Evolutionary conservation across 1,284 basidiomycete genomes (phyloP), one percentile per base, ranked within the genome.

Genomic region (Neolentinus lepideus): DNA sequence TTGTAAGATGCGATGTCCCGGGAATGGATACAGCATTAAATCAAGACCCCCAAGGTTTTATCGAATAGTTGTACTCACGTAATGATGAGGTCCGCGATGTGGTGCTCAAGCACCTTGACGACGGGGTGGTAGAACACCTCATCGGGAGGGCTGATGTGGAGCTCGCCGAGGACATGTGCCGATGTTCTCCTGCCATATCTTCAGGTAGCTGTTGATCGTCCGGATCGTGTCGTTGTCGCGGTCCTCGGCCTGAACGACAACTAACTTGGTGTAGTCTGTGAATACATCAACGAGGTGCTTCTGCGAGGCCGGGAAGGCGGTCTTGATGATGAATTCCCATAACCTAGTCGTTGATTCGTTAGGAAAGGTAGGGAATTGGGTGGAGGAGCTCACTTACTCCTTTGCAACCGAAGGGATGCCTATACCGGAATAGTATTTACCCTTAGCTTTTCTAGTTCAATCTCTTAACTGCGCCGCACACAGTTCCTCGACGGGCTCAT

Each of bases 1-100:
- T 75, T 74, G 61, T 74, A 76, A 4, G 72, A 77, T 31, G 63
- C 67, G 9, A 77, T 65, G 54, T 77, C 73, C 72, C 76, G 58
- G 16, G 48, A 31, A 31, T 29, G 27, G n/a, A 25, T 24, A 50
- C 19, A 21, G 26, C 19, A 54, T 55, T 57, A 51, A 53, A 21
- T 19, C 9, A 24, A 33, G 10, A 51, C 14, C 31, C n/a, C n/a
- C n/a, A n/a, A n/a, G n/a, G n/a, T n/a, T n/a, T n/a, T n/a, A n/a
- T 47, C 26, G 4, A 12, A 9, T 50, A 33, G n/a, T 26, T n/a
- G 38, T 11, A 66, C 66, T 61, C 51, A 72, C 76, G 60, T 78
- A 8, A 73, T 69, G 24, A 75, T 64, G 66, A 77, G 67, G 57
- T 78, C 76, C 33, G 71, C 70, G 24, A 64, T 60, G 19, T 63